phyloP scores from a whole-genome alignment of 2,329 filamentous ascomycete genomes.

The Botrytis galanthina region DNA sequence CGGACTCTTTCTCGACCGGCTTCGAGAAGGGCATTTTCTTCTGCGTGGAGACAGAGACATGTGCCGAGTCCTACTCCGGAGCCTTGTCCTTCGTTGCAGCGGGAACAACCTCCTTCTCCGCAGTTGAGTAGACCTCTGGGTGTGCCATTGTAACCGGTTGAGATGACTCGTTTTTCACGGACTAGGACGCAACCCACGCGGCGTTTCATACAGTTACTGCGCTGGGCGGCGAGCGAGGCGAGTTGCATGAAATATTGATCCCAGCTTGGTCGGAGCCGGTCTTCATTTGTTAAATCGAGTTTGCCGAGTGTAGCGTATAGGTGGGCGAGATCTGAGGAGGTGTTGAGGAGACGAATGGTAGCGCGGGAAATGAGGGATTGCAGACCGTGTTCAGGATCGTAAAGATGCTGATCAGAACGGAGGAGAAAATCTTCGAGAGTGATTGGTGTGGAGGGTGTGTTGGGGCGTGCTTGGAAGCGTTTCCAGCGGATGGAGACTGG shows the following conservation, averaged over 20 bases:
- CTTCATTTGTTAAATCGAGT: constrained; percentile 73
- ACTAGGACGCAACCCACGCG: constrained; percentile 94
- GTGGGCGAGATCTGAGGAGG: constrained; percentile 66
- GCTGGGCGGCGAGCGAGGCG: constrained; percentile 84
- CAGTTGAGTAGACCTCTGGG: constrained; percentile 86
- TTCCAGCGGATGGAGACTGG: constrained; percentile 81
- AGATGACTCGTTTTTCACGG: constrained; percentile 79
- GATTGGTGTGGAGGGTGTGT: constrained; percentile 23
- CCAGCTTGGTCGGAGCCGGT: constrained; percentile 85
- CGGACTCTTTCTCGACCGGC: constrained; percentile 87
- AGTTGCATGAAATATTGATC: constrained; percentile 98
- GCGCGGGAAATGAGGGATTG: constrained; percentile 78
- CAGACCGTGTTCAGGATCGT: constrained; percentile 61
- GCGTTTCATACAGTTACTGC: constrained; percentile 97
- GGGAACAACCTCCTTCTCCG: constrained; percentile 82
- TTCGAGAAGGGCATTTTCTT: constrained; percentile 95
- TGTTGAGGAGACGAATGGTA: constrained; percentile 83
- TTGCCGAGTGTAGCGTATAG: constrained; percentile 70
- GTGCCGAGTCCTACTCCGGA: constrained; percentile 74
- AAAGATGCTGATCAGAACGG: constrained; percentile 72
- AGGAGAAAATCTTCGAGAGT: constrained; percentile 56
- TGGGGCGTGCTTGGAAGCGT: constrained; percentile 62
- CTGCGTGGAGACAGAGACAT: constrained; percentile 94
- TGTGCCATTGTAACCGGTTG: constrained; percentile 98
- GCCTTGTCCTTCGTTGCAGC: constrained; percentile 76